Percentiles rank a stretch among this genome's conserved stretches.
Conservation (phyloP, 441 rosid genomes). For the Monsonia emarginata region DNA sequence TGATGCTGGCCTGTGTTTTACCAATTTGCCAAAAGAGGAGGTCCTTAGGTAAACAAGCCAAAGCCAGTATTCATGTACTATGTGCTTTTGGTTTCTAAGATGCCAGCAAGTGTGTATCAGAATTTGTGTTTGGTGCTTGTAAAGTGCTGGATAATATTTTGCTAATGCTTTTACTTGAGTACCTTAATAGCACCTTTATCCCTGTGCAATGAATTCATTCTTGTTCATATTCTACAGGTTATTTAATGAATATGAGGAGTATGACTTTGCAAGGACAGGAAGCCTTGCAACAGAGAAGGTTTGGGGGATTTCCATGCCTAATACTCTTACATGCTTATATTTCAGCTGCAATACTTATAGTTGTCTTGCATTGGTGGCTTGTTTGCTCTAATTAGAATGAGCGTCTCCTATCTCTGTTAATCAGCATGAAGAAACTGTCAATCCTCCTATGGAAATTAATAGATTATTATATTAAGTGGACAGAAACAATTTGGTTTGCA, state of each 20-base stretch:
- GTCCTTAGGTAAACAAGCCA: slow-evolving; percentile 53
- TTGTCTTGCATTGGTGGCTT: background rate
- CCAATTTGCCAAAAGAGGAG: slow-evolving; percentile 75
- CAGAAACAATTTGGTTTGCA: background rate
- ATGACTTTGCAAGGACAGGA: slow-evolving; percentile 81
- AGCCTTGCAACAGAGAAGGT: slow-evolving; percentile 70
- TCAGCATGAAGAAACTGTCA: background rate
- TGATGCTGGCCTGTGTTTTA: slow-evolving; percentile 71
- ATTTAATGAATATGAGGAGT: slow-evolving; percentile 68
- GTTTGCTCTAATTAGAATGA: background rate
- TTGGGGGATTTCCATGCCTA: background rate
- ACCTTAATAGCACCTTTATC: background rate
- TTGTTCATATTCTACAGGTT: slow-evolving; percentile 38
- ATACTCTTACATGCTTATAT: background rate
- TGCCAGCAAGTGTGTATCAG: background rate
- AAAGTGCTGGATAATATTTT: background rate
- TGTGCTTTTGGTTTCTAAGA: background rate
- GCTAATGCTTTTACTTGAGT: too few species aligned
- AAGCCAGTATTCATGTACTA: background rate
- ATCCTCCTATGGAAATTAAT: background rate
- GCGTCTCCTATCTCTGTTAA: background rate
- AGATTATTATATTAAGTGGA: background rate
- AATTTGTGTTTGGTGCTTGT: background rate
- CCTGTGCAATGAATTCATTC: background rate
- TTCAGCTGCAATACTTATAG: background rate